These are phyloP conservation scores for Lupinus albus DNA, from an alignment of 306 rosid genomes.

Conservation along the genomic window DNA sequence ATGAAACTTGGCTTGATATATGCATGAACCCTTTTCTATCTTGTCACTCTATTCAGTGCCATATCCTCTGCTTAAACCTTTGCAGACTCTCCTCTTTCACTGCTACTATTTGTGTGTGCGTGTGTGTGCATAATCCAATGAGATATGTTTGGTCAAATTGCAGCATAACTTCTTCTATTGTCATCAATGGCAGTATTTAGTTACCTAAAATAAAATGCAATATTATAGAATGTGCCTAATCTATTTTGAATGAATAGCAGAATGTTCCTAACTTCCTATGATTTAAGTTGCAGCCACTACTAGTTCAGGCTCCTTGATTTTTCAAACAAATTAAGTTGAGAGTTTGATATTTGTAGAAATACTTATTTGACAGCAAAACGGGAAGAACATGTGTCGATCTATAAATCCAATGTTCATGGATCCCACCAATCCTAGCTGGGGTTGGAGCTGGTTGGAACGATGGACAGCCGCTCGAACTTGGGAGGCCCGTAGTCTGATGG, in stretches of 20 bases:
- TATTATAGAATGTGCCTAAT: conserved; percentile 4
- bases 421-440: conserved; percentile 95
- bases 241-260: conserved; percentile 19
- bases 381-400: conserved; percentile 73
- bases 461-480: conserved; percentile 91
- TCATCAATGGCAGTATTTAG: conserved; percentile 25
- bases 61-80: conserved; percentile 11
- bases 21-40: conserved; percentile 9
- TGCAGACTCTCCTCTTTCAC: conserved; percentile 25
- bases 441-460: conserved; percentile 99
- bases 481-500: conserved; percentile 57
- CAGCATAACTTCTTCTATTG: conserved; percentile 7
- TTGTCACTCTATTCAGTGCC: conserved; percentile 8
- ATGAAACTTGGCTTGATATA: conserved; percentile 18
- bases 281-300: conserved; percentile 10
- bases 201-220: conserved; percentile 16
- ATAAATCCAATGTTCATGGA: conserved; percentile 91
- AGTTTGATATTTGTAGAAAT: conserved; percentile 29
- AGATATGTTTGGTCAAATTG: conserved; percentile 20
- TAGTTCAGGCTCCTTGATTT: conserved; percentile 31
- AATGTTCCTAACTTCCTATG: not conserved
- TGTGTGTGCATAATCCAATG: not conserved
- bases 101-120: not conserved
- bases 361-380: conserved; percentile 62
- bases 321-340: conserved; percentile 19